Conservation (phyloP, 768 basidiomycete species). For the Leccinum truebloodii region DNA sequence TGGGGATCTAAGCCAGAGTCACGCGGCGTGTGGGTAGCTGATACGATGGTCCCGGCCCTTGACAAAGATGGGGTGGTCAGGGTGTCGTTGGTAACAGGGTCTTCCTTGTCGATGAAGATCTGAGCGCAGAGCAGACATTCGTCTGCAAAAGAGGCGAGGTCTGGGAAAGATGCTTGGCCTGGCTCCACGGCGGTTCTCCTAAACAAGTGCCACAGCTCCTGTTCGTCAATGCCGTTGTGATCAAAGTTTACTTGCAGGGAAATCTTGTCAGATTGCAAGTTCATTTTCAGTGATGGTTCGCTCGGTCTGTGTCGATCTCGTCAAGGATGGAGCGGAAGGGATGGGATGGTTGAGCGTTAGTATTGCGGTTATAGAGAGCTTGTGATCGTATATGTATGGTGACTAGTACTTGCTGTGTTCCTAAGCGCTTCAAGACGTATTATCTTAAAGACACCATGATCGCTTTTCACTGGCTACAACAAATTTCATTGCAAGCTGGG, state of each 20-base stretch:
- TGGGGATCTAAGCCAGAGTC: background rate
- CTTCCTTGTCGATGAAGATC: constrained; percentile 11
- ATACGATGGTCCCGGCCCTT: background rate
- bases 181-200: constrained; percentile 29
- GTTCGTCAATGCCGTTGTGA: background rate
- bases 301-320: background rate
- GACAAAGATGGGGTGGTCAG: background rate
- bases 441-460: background rate
- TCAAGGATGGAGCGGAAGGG: background rate
- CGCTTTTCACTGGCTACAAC: background rate
- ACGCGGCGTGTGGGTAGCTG: background rate
- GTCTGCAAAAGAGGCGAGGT: constrained; percentile 25
- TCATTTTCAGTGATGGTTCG: constrained; percentile 6
- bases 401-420: constrained; percentile 20
- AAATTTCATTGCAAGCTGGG: background rate
- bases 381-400: background rate
- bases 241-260: constrained; percentile 6
- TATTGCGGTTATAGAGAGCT: constrained; percentile 14
- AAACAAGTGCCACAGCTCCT: constrained; percentile 26
- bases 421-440: constrained; percentile 12
- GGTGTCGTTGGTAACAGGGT: background rate
- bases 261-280: constrained; percentile 16
- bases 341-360: constrained; percentile 8
- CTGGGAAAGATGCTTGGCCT: constrained; percentile 25
- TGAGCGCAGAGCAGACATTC: constrained; percentile 33